Evolutionary conservation across 1,284 basidiomycete species (phyloP), one percentile per base, ranked within the genome.

Genomic region (Apiotrichum mycotoxinovorans): DNA sequence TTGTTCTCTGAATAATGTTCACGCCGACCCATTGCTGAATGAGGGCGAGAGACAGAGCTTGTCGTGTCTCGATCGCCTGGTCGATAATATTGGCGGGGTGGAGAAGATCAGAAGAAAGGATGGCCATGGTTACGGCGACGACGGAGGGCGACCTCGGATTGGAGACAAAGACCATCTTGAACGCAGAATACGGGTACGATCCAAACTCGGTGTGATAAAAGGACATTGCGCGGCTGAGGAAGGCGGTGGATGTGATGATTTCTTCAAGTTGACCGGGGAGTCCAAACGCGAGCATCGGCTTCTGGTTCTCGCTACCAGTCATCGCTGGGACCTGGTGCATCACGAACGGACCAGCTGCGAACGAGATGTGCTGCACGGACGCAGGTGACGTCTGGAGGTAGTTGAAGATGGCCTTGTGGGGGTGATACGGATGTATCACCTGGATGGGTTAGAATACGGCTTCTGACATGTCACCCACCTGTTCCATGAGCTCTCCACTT

Each of bases 1-100:
- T 91, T n/a, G 87, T 85, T 77, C 91, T 91, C 54, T 89, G 93
- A 56, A 95, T 87, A 66, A 99, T 92, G 76, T 98, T 96, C 78
- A 99, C 87, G 22, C 96, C 95, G 53, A 92, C 83, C 96, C 96
- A 98, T 76, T 99, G 96, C 66, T 87, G 91, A 8, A 93, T 93
- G 40, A 98, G 82, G 2, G 90, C 87, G 70, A 98, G 90, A 27
- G 87, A 84, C 42, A 98, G 82, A 18, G 85, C 81, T 59, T 95
- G 91, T 18, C 94, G 83, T 1, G 93, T 89, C 71, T 97, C 91
- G 66, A 92, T 84, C 1, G 91, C 90, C 73, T 95, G 93, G 70
- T 99, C 96, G 64, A 98, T 93, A 37, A 91, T 86, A 63, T 89
- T 86, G 30, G 90, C 84, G 0, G 91, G 88, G 66, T 97, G 87